Conservation (phyloP, 1,139 yeast genomes). For the Saccharomyces hybrid region DNA sequence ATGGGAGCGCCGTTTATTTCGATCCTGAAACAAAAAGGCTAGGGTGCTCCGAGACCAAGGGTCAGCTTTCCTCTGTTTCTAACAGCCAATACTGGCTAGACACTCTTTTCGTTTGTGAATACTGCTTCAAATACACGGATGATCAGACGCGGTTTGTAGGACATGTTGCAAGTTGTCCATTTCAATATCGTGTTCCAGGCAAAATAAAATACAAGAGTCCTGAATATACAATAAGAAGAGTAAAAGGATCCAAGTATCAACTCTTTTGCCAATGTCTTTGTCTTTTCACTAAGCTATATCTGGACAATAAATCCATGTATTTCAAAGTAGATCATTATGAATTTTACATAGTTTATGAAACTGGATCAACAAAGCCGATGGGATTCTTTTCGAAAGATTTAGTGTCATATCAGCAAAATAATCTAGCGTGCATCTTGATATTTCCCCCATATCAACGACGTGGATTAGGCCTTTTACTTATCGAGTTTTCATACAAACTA, state of each 20-base stretch:
- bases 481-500: constrained; percentile 74
- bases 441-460: constrained; percentile 88
- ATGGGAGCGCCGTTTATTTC: constrained; percentile 76
- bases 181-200: constrained; percentile 49
- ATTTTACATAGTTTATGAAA: constrained; percentile 65
- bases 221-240: constrained; percentile 49
- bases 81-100: constrained; percentile 45
- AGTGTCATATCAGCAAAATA: constrained; percentile 75
- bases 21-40: constrained; percentile 30
- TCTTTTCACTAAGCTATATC: constrained; percentile 75
- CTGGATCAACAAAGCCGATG: constrained; percentile 45
- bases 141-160: constrained; percentile 33
- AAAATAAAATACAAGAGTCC: constrained; percentile 59
- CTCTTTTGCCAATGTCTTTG: constrained; percentile 77
- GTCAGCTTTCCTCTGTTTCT: background rate
- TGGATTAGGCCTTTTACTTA: constrained; percentile 68
- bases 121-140: constrained; percentile 74
- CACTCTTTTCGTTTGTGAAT: constrained; percentile 62
- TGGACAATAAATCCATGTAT: constrained; percentile 87
- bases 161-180: constrained; percentile 46
- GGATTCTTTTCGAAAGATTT: constrained; percentile 91
- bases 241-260: constrained; percentile 56
- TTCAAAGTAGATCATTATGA: constrained; percentile 74
- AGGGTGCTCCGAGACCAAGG: constrained; percentile 16
- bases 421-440: constrained; percentile 81